Percentiles rank a stretch among this genome's conserved stretches.
Evolutionary conservation across 108 stramenopile species (phyloP).

Genomic region (Cyclotella choctawhatcheeana): DNA sequence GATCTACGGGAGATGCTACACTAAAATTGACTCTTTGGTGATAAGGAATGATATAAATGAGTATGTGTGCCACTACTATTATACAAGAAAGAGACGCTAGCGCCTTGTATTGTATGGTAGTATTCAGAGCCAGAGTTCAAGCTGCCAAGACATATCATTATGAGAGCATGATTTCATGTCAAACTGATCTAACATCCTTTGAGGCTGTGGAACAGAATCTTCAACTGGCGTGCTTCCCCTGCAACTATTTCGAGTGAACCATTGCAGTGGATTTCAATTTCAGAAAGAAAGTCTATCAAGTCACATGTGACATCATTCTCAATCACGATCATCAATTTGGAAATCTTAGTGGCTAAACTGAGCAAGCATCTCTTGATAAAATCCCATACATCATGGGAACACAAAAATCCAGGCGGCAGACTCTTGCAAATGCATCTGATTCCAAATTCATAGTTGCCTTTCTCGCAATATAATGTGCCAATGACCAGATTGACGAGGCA

Average conservation of each 20-base stretch:
- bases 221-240: conserved; percentile 35
- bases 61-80: too few species aligned
- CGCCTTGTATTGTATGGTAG: too few species aligned
- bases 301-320: conserved; percentile 73
- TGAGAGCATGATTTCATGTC: too few species aligned
- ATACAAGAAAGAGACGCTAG: too few species aligned
- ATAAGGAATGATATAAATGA: too few species aligned
- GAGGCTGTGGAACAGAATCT: conserved; percentile 32
- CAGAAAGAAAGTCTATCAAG: conserved; percentile 73
- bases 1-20: too few species aligned
- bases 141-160: too few species aligned
- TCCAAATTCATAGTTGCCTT: conserved; percentile 91
- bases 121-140: too few species aligned
- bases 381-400: conserved; percentile 88
- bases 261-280: conserved; percentile 1
- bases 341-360: conserved; percentile 73
- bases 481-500: conserved; percentile 93
- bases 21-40: too few species aligned
- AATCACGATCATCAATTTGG: conserved; percentile 76
- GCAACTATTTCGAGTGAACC: conserved; percentile 19
- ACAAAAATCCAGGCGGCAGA: conserved; percentile 84
- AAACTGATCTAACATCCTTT: not conserved
- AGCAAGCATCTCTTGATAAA: conserved; percentile 89
- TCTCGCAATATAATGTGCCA: conserved; percentile 91
- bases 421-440: conserved; percentile 78